These are phyloP conservation scores for Aspergillus ochraceus DNA, from an alignment of 2,329 filamentous ascomycete genomes.

Conservation along the genomic window DNA sequence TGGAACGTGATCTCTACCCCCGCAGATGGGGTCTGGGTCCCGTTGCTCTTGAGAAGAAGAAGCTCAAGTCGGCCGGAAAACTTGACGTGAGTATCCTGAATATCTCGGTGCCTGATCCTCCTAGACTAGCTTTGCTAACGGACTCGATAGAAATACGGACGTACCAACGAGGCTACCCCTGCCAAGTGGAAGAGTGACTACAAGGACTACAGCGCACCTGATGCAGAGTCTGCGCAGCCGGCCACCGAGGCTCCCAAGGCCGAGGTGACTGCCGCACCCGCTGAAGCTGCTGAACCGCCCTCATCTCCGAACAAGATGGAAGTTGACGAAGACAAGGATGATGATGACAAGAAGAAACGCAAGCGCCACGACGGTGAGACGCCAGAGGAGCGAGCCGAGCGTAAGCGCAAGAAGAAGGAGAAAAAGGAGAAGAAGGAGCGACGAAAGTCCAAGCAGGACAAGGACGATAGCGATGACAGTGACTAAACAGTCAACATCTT, in stretches of 20 bases:
- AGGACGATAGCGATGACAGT: conserved; percentile 64
- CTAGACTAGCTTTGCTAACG: conserved; percentile 28
- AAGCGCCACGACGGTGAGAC: conserved; percentile 59
- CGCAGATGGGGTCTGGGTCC: conserved; percentile 95
- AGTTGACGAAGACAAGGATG: conserved; percentile 43
- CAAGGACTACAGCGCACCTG: conserved; percentile 74
- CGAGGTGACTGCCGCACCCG: conserved; percentile 30
- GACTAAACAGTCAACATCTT: conserved; percentile 30
- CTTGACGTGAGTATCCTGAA: conserved; percentile 64
- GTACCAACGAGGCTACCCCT: conserved; percentile 87
- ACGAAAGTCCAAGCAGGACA: conserved; percentile 82
- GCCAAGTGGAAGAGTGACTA: conserved; percentile 91
- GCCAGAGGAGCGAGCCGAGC: conserved; percentile 48
- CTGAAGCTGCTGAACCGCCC: conserved; percentile 27
- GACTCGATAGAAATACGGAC: conserved; percentile 72
- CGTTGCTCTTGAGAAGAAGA: conserved; percentile 96
- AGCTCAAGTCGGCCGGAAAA: conserved; percentile 97
- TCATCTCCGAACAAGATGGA: conserved; percentile 43
- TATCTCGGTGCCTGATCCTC: background rate
- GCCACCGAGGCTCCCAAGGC: conserved; percentile 45
- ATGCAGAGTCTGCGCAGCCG: conserved; percentile 46
- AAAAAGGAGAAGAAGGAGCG: conserved; percentile 62
- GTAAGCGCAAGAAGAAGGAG: conserved; percentile 54
- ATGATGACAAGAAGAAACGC: conserved; percentile 55
- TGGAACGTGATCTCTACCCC: conserved; percentile 98